phyloP scores from a whole-genome alignment of 352 stramenopile species.

The Globisporangium canariense region DNA sequence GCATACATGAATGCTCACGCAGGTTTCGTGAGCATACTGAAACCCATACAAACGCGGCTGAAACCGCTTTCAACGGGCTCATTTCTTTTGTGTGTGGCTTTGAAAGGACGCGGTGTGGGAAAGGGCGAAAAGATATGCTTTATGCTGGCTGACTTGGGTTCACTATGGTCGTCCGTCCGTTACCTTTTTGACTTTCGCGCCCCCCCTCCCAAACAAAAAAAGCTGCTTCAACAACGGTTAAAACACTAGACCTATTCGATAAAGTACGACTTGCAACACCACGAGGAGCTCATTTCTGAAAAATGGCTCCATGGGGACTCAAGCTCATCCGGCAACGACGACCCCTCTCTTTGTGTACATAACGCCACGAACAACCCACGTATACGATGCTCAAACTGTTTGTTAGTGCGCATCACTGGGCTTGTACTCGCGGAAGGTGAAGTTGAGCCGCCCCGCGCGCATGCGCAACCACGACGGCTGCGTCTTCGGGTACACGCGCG shows the following conservation, averaged over 20 bases:
- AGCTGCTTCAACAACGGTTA: neutral
- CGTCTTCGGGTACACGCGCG: slow-evolving; percentile 53
- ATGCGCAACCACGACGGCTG: slow-evolving; percentile 55
- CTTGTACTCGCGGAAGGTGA: slow-evolving; percentile 71
- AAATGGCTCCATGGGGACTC: neutral
- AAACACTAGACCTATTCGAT: neutral
- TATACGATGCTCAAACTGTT: neutral
- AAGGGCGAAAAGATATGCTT: neutral
- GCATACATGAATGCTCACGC: too few species aligned
- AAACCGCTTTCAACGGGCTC: neutral
- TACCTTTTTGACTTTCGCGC: neutral
- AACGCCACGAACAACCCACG: neutral
- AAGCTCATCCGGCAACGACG: neutral
- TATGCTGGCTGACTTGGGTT: neutral
- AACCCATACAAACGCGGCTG: neutral
- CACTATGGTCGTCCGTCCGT: neutral
- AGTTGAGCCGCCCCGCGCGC: slow-evolving; percentile 57
- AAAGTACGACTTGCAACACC: neutral
- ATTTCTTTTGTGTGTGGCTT: neutral
- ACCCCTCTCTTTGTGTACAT: neutral
- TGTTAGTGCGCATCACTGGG: slow-evolving; percentile 14
- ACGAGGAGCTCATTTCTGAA: neutral
- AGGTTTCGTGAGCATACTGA: neutral
- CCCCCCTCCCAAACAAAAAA: neutral
- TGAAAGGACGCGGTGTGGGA: slow-evolving; percentile 2